Base-by-base conservation (phyloP, 805 yeast species). In the Monosporozyma aquatica region DNA sequence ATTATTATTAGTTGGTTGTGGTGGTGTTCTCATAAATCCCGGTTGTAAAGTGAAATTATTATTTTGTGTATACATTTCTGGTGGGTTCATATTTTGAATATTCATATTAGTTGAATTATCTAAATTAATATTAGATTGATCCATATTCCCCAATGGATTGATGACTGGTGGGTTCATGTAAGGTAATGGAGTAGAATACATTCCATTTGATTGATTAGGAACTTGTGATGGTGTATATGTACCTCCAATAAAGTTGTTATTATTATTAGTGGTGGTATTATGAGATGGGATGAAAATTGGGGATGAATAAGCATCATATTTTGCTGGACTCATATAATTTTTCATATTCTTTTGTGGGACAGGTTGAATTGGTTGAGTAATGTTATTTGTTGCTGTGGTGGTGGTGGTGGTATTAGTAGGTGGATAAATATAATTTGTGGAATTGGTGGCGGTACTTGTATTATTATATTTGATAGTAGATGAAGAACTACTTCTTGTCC, bases 241-340 rank as follows among this genome's bases (percentile, higher is more conserved):
- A 11, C 23, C 23, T 18, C 24, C 23, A 7, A 20, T 10, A 17
- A 25, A 27, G 20, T 22, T 26, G 15, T 13, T 24, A 25, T 24
- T 34, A 25, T 17, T 42, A n/a, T 30, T 40, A 17, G 26, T 14
- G 15, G 20, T 40, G 11, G 15, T 27, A 42, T 44, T 44, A 29
- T 35, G 29, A 8, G 48, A 46, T 18, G 61, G 59, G 7, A 54
- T 44, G 35, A 56, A 56, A 8, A 53, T 45, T 11, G 52, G 37
- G 8, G 61, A 45, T 14, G 55, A 45, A 38, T 53, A 55, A 14
- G 59, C 54, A 39, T 56, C 47, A 36, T 43, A 56, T 43, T 53
- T 56, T 15, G 36, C 41, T 35, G 45, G 27, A 8, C 38, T 10
- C n/a, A 38, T 38, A 34, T 40, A 38, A 15, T 17, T 38, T 15